These are phyloP conservation scores for Lactarius tabidus DNA, from an alignment of 768 basidiomycete species.

Conservation along the genomic window DNA sequence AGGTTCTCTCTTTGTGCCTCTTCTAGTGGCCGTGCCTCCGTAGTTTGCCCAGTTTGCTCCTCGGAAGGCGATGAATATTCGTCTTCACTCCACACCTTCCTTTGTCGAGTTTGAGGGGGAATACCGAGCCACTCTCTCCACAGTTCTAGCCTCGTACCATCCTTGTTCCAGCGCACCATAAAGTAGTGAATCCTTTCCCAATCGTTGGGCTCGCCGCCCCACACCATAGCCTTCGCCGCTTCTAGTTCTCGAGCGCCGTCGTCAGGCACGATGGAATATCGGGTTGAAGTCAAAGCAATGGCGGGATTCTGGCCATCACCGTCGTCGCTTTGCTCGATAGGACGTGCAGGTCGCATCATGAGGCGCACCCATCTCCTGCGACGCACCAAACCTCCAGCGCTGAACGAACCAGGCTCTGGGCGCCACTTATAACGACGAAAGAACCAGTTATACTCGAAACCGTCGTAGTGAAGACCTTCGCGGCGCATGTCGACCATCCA, in stretches of 20 bases:
- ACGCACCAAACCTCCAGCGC: conserved; percentile 70
- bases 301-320: neutral
- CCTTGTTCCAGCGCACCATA: conserved; percentile 52
- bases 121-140: conserved; percentile 69
- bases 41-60: neutral
- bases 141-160: conserved; percentile 71
- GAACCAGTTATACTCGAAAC: conserved; percentile 82
- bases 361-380: conserved; percentile 79
- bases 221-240: conserved; percentile 34
- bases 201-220: conserved; percentile 54
- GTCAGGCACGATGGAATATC: conserved; percentile 6
- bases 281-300: neutral
- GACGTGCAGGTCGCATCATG: conserved; percentile 64
- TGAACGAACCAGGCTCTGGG: conserved; percentile 52
- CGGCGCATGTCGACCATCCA: conserved; percentile 92
- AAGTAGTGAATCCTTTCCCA: conserved; percentile 55
- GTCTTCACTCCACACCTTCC: conserved; percentile 48
- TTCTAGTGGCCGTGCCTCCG: neutral
- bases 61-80: conserved; percentile 30
- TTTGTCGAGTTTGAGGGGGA: conserved; percentile 31
- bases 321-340: neutral
- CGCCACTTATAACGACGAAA: conserved; percentile 69
- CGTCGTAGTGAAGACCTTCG: conserved; percentile 74
- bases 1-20: conserved; percentile 37
- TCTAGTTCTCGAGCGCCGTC: conserved; percentile 4